These are phyloP conservation scores for Fomitopsis pinicola DNA, from an alignment of 1,284 basidiomycete genomes.

Conservation along the genomic window DNA sequence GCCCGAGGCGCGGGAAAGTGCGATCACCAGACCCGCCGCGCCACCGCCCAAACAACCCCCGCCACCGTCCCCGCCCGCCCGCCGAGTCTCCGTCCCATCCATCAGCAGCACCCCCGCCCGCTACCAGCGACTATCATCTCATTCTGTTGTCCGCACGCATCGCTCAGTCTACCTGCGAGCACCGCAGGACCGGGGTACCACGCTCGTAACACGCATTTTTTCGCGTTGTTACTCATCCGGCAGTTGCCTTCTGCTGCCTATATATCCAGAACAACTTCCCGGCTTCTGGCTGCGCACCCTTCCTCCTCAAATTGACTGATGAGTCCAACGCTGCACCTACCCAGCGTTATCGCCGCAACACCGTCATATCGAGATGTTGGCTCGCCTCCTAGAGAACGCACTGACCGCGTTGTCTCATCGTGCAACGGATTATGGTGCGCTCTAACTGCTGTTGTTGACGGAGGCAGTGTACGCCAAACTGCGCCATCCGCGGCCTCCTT, in stretches of 20 bases:
- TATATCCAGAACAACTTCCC: too few relatives aligned
- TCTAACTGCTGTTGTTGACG: background rate
- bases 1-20: slow-evolving; percentile 10
- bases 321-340: background rate
- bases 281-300: background rate
- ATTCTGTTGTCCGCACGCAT: background rate
- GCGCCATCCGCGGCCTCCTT: background rate
- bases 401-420: background rate
- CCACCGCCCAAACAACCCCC: slow-evolving; percentile 13
- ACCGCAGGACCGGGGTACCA: background rate
- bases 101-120: too few relatives aligned
- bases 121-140: too few relatives aligned
- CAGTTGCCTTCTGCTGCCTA: too few relatives aligned
- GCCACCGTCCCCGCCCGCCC: background rate
- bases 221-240: background rate
- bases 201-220: background rate
- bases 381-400: background rate
- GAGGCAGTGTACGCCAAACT: background rate
- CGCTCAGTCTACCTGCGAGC: background rate
- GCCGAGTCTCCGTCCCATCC: background rate
- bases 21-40: slow-evolving; percentile 11
- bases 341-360: background rate
- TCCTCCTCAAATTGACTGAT: background rate
- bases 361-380: background rate
- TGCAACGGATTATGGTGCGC: too few relatives aligned